Base-by-base conservation (phyloP, 2,329 filamentous ascomycete species). In the Lasiodiplodia theobromae region DNA sequence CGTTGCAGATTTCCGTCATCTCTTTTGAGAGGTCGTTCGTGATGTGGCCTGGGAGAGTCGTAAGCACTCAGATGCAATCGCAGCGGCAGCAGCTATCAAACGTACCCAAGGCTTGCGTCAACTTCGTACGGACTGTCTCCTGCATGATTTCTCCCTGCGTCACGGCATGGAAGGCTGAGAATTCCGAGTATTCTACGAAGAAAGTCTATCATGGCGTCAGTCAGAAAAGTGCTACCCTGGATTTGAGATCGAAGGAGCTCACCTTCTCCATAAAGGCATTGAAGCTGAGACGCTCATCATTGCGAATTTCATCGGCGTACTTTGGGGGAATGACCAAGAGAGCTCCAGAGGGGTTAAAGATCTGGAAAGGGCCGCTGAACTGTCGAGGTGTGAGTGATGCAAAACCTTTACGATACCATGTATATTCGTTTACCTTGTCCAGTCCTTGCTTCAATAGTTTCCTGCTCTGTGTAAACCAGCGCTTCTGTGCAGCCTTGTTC, bases 111-210 rank as follows among this genome's bases (percentile, higher is more conserved):
- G 57, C 23, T 12, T 47, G 57, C 21, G 37, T 62, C 38, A 62
- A 11, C 38, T 62, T 62, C 37, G 57, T 62, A 23, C 57, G 57
- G 38, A 62, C 38, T 2, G 57, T 62, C 57, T 62, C 57, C 38
- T 62, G 57, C 57, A 62, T 47, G 37, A 62, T 62, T 3, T 62
- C 57, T 38, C 57, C 57, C 18, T 62, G 38, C 23, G 57, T 62
- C 12, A 62, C 57, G 23, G 57, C 21, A 23, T 62, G 57, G 57
- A 62, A 62, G n/a, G 57, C 31, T 4, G 57, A 34, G 23, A 62
- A 62, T 14, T 49, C 57, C 2, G 38, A 3, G 38, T 47, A 47
- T 2, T 38, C 57, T 4, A 28, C 38, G 38, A 62, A 62, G 38
- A 62, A 62, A 14, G 23, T 62, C 57, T 62, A 12, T 23, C 7